Percentiles rank a stretch among this genome's conserved stretches.
Conservation (phyloP, 805 yeast genomes). For the Suhomyces canberraensis region DNA sequence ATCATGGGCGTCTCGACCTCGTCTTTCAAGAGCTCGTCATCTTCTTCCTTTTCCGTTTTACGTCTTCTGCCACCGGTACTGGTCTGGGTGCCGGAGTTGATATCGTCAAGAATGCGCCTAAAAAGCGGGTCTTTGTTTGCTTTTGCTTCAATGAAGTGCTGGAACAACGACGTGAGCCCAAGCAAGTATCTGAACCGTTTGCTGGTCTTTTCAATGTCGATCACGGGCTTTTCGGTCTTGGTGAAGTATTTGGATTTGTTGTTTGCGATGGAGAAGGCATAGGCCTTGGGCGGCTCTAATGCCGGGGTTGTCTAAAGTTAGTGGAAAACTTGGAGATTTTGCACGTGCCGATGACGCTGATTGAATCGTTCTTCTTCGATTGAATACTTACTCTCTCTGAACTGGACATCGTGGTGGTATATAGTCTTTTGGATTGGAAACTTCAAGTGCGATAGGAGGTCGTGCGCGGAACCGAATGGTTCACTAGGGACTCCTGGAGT, state of each 20-base stretch:
- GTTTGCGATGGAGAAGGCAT: conserved; percentile 2
- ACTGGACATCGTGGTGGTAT: neutral
- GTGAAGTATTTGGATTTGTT: conserved; percentile 26
- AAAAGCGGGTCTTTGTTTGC: conserved; percentile 61
- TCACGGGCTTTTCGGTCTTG: conserved; percentile 32
- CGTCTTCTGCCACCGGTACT: conserved; percentile 44
- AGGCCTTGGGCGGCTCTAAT: neutral
- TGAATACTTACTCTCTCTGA: conserved; percentile 1
- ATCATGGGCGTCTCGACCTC: conserved; percentile 32
- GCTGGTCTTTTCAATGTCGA: conserved; percentile 58
- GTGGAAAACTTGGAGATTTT: neutral
- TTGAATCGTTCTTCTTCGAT: too few species aligned
- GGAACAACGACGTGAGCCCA: conserved; percentile 62
- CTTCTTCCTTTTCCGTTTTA: conserved; percentile 76
- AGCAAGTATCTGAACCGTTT: conserved; percentile 65
- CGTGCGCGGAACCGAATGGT: too few species aligned
- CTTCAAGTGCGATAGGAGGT: too few species aligned
- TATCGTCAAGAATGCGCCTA: conserved; percentile 46
- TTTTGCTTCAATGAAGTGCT: conserved; percentile 63
- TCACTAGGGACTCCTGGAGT: too few species aligned
- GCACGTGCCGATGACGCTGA: neutral
- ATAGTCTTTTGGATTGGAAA: too few species aligned
- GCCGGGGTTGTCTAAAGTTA: neutral
- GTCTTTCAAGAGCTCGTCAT: conserved; percentile 67
- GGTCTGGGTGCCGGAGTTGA: conserved; percentile 16